Base-by-base conservation (phyloP, 1,284 basidiomycete species). In the Pseudozyma thailandica region DNA sequence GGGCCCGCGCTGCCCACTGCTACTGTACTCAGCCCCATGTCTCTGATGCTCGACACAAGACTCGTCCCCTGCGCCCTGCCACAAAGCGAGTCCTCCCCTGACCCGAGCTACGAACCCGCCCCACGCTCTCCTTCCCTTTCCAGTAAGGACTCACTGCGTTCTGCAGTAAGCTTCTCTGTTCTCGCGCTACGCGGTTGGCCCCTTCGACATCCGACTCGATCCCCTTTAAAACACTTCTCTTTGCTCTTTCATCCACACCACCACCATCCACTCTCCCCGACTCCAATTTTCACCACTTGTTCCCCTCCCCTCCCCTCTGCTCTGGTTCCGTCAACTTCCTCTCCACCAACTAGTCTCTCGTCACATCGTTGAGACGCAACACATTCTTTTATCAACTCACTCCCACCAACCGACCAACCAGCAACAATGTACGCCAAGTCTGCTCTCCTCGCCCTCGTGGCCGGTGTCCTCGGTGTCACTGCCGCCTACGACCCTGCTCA, bases 401-500 rank as follows among this genome's bases (percentile, higher is more conserved):
- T 50, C 38, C 38, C 25, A 7, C 26, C 43, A 44, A 23, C 18
- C 37, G 12, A 16, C 18, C 12, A 26, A 20, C 13, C 31, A 30
- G n/a, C 44, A 35, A 61, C 28, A 37, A 77, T 77, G 75, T 72
- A 70, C 58, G 44, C 65, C 53, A 61, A 59, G 38, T 52, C 68
- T 47, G 54, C 69, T 37, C 30, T 75, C 30, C 42, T 75, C 50
- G 64, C 70, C 53, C 47, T 77, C 33, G 50, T 74, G 30, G 68
- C 69, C 39, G 56, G 62, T 50, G 58, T 71, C 45, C 51, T 66
- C 30, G 55, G 60, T 26, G 75, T 77, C 61, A 49, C 56, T 23
- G 74, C 74, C 45, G 60, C 37, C 42, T 74, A 73, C 43, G 69
- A 72, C 59, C 77, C 55, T 38, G 72, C 64, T 20, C 58, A 74